phyloP scores from a whole-genome alignment of 352 stramenopile genomes.

The Phytophthora niederhauseri region DNA sequence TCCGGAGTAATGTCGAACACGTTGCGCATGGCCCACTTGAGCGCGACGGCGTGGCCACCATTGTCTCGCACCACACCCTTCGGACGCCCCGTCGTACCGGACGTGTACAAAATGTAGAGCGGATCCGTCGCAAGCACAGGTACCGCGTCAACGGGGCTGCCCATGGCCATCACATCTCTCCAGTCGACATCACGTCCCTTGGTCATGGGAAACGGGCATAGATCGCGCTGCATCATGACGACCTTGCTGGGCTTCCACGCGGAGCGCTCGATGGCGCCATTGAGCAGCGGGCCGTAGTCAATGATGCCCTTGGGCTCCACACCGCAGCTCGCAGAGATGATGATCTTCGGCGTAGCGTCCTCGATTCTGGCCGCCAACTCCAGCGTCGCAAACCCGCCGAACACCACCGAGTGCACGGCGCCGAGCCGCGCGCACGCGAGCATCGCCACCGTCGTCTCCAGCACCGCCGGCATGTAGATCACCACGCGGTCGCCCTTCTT shows the following conservation, averaged over 20 bases:
- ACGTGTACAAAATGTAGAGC: constrained; percentile 87
- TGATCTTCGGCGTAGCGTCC: constrained; percentile 78
- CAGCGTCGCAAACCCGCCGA: constrained; percentile 87
- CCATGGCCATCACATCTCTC: constrained; percentile 54
- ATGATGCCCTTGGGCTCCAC: constrained; percentile 79
- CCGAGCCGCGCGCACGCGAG: constrained; percentile 97
- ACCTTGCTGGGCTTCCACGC: constrained; percentile 58
- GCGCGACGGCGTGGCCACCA: constrained; percentile 77
- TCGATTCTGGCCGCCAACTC: constrained; percentile 88
- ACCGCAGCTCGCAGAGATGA: constrained; percentile 76
- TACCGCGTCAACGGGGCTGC: constrained; percentile 44
- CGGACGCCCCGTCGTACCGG: constrained; percentile 68
- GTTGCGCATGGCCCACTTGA: constrained; percentile 89
- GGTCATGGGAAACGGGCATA: constrained; percentile 54
- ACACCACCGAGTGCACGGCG: constrained; percentile 94
- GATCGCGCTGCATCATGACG: constrained; percentile 77
- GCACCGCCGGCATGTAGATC: constrained; percentile 98
- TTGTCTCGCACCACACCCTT: constrained; percentile 85
- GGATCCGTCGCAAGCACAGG: constrained; percentile 64
- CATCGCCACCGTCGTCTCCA: constrained; percentile 96
- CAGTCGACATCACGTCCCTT: constrained; percentile 57
- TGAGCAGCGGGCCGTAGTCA: constrained; percentile 75
- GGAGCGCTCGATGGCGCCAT: constrained; percentile 72
- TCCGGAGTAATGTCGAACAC: constrained; percentile 75
- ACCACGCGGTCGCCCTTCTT: constrained; percentile 94